Evolutionary conservation across 2,329 filamentous ascomycete genomes (phyloP).

Genomic region (Venturiaceae sp.): DNA sequence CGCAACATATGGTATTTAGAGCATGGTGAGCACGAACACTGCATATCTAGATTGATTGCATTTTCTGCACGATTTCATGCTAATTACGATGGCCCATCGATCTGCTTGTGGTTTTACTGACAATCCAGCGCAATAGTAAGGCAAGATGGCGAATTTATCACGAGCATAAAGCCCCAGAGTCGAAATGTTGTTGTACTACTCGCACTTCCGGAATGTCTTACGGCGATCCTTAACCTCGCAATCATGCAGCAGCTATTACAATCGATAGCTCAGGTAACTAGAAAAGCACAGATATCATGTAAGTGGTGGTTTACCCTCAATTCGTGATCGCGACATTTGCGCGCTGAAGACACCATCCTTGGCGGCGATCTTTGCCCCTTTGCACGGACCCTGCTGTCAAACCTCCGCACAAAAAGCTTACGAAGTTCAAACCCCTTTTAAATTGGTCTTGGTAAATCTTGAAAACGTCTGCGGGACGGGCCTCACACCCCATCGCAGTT

Average conservation of each 20-base stretch:
- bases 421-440: background rate
- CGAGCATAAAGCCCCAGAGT: background rate
- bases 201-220: background rate
- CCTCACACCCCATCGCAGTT: background rate
- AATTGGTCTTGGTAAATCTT: background rate
- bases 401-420: background rate
- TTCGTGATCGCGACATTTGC: background rate
- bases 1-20: background rate
- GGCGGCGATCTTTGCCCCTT: background rate
- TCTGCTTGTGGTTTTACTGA: background rate
- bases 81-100: background rate
- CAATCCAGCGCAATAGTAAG: background rate
- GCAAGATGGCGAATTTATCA: background rate
- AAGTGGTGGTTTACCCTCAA: background rate
- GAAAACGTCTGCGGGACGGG: background rate
- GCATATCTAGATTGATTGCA: background rate
- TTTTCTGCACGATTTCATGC: background rate
- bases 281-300: background rate
- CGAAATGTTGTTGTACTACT: background rate
- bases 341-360: background rate
- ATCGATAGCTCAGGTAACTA: background rate
- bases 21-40: background rate
- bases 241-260: background rate
- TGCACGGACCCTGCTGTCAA: background rate
- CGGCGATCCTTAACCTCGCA: background rate